Percentiles rank a stretch among this genome's conserved stretches.
Evolutionary conservation across 179 eudicot genomes (phyloP).

Genomic region (Pouteria campechiana): DNA sequence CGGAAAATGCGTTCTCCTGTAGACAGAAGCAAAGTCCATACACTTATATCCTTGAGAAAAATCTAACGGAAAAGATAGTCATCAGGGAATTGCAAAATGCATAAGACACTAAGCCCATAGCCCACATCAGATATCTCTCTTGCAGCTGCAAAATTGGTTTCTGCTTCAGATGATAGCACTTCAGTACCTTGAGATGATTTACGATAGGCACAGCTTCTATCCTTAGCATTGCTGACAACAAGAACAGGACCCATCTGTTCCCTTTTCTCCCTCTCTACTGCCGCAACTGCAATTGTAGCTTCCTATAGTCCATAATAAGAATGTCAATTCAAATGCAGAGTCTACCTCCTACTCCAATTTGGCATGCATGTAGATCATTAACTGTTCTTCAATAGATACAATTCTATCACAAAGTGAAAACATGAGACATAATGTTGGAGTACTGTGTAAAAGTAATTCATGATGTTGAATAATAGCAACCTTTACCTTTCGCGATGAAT

Average conservation of each 20-base stretch:
- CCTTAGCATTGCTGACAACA: conserved; percentile 20
- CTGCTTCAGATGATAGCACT: conserved; percentile 40
- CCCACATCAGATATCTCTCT: too few relatives aligned
- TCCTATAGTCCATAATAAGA: too few relatives aligned
- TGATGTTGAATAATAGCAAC: too few relatives aligned
- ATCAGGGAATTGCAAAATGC: not conserved
- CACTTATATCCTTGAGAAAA: not conserved
- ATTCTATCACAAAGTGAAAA: too few relatives aligned
- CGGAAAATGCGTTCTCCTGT: conserved; percentile 84
- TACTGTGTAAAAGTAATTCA: too few relatives aligned
- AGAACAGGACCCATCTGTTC: conserved; percentile 23
- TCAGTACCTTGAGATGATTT: conserved; percentile 37
- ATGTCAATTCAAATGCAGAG: too few relatives aligned
- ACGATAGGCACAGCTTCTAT: conserved; percentile 34
- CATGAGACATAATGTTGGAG: too few relatives aligned
- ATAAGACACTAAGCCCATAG: not conserved
- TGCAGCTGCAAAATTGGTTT: conserved; percentile 31
- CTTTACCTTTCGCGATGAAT: too few relatives aligned
- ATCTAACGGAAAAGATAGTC: not conserved
- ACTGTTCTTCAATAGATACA: too few relatives aligned
- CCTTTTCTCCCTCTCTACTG: conserved; percentile 32
- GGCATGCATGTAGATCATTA: too few relatives aligned
- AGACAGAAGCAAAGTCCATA: not conserved
- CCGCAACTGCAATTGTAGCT: conserved; percentile 68
- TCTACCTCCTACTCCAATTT: too few relatives aligned